Evolutionary conservation across 371 early-diverging fungal genomes (phyloP), one percentile per base, ranked within the genome.

Genomic region (Apophysomyces elegans): DNA sequence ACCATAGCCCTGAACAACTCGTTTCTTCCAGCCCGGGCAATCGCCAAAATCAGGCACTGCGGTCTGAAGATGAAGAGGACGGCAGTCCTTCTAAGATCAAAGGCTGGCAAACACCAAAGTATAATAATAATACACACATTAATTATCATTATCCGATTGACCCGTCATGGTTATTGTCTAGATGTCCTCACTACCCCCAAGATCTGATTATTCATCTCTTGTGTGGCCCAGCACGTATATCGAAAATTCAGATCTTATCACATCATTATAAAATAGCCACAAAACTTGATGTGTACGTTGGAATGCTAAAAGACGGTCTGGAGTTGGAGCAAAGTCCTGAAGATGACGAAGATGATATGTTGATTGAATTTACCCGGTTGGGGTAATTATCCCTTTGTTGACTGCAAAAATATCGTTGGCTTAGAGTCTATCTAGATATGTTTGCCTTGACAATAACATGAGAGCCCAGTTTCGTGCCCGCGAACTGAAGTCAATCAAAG

Each of bases 241-340:
- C 84, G 35, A 90, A 91, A 76, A 80, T 93, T 44, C 90, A 93
- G 68, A 70, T 92, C 26, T 74, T 93, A 32, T 85, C 86, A 14
- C 93, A 93, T 72, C 93, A 93, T 69, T 93, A 86, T 80, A 93
- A 91, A 75, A 91, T 93, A 61, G 84, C 93, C 5, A 87, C 89
- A n/a, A 85, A 81, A 64, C 78, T 93, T 32, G 92, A 91, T 63
- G 84, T 92, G 59, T 89, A 83, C 72, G 73, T 90, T 59, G 91
- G 81, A 1, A 44, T 70, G 11, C 56, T 78, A 26, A 78, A 78
- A 59, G 77, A 78, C 16, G 50, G 70, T 18, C 37, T 65, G 43
- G 72, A 70, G 16, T 39, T 47, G 16, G 66, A 60, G 12, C 66
- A 66, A 18, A 26, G 18, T 1, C 6, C 26, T 18, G 37, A 64